A percentile compares a stretch with the other conserved stretches of the same genome.
phyloP scores from a whole-genome alignment of 78 protist genomes.

The Bodo saltans region DNA sequence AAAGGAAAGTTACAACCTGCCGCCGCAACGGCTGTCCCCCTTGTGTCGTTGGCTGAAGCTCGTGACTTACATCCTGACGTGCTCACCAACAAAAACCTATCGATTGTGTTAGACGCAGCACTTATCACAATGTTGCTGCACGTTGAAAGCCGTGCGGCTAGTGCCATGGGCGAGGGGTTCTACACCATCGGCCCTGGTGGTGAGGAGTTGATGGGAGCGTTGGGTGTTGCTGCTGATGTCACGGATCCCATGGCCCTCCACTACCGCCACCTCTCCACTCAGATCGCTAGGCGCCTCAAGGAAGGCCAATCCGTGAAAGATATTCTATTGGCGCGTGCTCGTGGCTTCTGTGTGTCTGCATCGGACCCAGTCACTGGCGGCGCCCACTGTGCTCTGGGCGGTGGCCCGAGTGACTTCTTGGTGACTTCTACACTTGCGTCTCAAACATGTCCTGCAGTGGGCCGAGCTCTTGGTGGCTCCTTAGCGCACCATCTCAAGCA shows the following conservation, averaged over 20 bases:
- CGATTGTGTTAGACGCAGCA: too few relatives aligned
- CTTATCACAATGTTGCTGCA: too few relatives aligned
- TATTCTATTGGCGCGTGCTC: constrained; percentile 46
- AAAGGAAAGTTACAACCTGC: too few relatives aligned
- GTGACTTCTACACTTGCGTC: constrained; percentile 62
- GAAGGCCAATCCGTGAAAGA: constrained; percentile 1
- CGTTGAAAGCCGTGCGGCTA: constrained; percentile 18
- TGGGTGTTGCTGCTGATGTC: constrained; percentile 25
- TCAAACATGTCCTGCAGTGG: too few relatives aligned
- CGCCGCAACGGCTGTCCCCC: too few relatives aligned
- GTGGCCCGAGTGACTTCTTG: constrained; percentile 36
- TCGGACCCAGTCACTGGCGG: constrained; percentile 57
- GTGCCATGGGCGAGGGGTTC: constrained; percentile 38
- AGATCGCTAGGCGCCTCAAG: constrained; percentile 21
- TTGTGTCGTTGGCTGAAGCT: too few relatives aligned
- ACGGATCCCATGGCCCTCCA: constrained; percentile 56
- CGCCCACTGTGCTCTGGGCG: constrained; percentile 44
- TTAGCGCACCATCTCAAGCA: too few relatives aligned
- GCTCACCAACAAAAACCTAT: too few relatives aligned
- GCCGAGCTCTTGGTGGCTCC: too few relatives aligned
- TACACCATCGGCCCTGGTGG: constrained; percentile 71
- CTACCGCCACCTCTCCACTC: constrained; percentile 51
- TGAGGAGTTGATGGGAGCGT: constrained; percentile 42
- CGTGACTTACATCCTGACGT: too few relatives aligned
- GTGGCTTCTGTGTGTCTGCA: constrained; percentile 41